Percentiles rank a stretch among this genome's conserved stretches.
These are phyloP conservation scores for Arthrobotrys musiformis DNA, from an alignment of 2,329 filamentous ascomycete species.

Conservation along the genomic window DNA sequence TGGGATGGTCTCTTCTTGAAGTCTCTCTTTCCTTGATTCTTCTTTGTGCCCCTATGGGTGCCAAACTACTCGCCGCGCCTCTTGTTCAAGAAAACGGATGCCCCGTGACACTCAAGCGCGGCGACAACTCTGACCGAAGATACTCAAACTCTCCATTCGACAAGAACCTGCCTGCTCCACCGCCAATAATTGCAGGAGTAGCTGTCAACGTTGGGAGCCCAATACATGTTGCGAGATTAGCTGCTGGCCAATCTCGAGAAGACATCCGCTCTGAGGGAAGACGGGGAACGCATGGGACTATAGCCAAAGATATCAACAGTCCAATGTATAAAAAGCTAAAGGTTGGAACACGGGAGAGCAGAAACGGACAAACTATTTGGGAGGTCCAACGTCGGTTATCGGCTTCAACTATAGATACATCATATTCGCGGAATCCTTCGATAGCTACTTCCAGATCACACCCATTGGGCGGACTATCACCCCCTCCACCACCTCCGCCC, in stretches of 20 bases:
- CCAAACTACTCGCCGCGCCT: constrained; percentile 57
- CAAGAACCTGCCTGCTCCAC: constrained; percentile 32
- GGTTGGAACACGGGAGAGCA: constrained; percentile 55
- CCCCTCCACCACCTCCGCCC: constrained; percentile 19
- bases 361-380: constrained; percentile 57
- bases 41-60: constrained; percentile 58
- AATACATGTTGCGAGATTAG: constrained; percentile 17
- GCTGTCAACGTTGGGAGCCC: constrained; percentile 6
- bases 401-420: constrained; percentile 20
- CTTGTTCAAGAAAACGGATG: constrained; percentile 54
- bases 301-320: constrained; percentile 52
- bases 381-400: constrained; percentile 51
- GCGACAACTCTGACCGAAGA: constrained; percentile 31
- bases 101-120: constrained; percentile 14
- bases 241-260: constrained; percentile 14
- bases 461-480: constrained; percentile 10
- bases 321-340: constrained; percentile 56
- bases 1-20: constrained; percentile 59
- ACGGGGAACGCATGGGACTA: neutral
- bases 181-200: constrained; percentile 21
- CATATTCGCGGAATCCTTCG: constrained; percentile 26
- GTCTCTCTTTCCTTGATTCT: constrained; percentile 58
- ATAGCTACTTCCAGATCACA: constrained; percentile 27
- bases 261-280: neutral
- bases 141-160: constrained; percentile 49